Evolutionary conservation across 768 basidiomycete species (phyloP).

Genomic region (Nevesoporus exiguus): DNA sequence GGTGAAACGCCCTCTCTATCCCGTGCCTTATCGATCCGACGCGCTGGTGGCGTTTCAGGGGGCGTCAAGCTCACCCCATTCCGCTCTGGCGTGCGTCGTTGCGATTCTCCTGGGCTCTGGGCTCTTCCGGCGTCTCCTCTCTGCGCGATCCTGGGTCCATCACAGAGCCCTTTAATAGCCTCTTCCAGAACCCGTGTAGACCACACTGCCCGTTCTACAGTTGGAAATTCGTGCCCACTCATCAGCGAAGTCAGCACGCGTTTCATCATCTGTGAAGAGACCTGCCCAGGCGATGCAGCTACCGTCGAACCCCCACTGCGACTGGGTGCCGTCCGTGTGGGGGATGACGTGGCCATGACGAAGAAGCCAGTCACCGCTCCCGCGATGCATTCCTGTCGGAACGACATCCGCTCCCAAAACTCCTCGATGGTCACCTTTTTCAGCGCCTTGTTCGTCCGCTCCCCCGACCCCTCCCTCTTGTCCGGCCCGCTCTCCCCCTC

Average conservation of each 20-base stretch:
- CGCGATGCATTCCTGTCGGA: constrained; percentile 88
- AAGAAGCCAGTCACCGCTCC: constrained; percentile 96
- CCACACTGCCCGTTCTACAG: constrained; percentile 55
- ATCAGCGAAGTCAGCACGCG: constrained; percentile 67
- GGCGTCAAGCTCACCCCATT: too few relatives aligned
- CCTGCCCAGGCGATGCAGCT: constrained; percentile 55
- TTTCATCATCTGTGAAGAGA: constrained; percentile 62
- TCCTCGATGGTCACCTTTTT: constrained; percentile 64
- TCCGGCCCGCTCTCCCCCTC: constrained; percentile 29
- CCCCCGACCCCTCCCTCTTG: constrained; percentile 30
- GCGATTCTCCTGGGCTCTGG: constrained; percentile 23
- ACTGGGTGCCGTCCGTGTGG: constrained; percentile 10
- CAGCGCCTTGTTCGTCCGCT: constrained; percentile 50
- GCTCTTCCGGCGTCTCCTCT: not conserved
- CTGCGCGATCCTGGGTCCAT: constrained; percentile 45
- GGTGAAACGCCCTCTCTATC: too few relatives aligned
- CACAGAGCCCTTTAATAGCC: constrained; percentile 68
- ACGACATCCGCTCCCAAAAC: constrained; percentile 98
- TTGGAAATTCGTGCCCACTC: constrained; percentile 77
- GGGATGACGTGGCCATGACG: constrained; percentile 48
- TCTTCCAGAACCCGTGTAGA: constrained; percentile 71
- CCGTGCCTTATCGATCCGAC: too few relatives aligned
- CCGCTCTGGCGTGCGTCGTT: constrained; percentile 43
- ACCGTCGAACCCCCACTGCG: constrained; percentile 37
- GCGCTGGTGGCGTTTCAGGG: constrained; percentile 54